Evolutionary conservation across 805 yeast species (phyloP).

Genomic region (Nakazawaea pomicola): DNA sequence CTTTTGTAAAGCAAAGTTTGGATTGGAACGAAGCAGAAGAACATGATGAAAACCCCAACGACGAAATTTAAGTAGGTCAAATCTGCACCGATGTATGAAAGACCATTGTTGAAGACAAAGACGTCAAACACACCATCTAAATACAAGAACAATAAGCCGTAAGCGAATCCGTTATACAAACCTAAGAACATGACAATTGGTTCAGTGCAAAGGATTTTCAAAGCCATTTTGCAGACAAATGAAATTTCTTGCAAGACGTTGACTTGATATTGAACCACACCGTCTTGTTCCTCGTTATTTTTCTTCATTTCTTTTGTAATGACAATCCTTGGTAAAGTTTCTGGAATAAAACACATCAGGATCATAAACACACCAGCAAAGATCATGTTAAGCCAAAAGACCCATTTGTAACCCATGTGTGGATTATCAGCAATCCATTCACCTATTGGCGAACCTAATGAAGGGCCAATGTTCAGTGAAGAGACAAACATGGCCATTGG

Average conservation of each 20-base stretch:
- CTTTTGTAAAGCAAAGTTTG: slow-evolving; percentile 27
- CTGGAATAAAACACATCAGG: slow-evolving; percentile 23
- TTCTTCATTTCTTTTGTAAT: slow-evolving; percentile 24
- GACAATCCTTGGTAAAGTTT: slow-evolving; percentile 31
- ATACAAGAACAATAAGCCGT: slow-evolving; percentile 30
- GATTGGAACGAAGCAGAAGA: slow-evolving; percentile 24
- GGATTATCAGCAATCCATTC: slow-evolving; percentile 28
- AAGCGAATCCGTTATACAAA: slow-evolving; percentile 30
- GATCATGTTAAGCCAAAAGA: slow-evolving; percentile 27
- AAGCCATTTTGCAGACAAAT: slow-evolving; percentile 26
- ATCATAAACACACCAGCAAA: slow-evolving; percentile 23
- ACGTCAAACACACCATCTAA: slow-evolving; percentile 31
- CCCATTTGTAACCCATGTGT: slow-evolving; percentile 27
- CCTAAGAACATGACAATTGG: slow-evolving; percentile 29
- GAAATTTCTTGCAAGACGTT: slow-evolving; percentile 23
- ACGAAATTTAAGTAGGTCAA: slow-evolving; percentile 29
- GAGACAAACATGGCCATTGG: slow-evolving; percentile 31
- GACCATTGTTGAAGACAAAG: slow-evolving; percentile 27
- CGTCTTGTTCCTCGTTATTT: slow-evolving; percentile 17
- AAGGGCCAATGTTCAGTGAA: slow-evolving; percentile 31
- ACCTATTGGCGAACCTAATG: slow-evolving; percentile 31
- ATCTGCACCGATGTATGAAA: slow-evolving; percentile 27
- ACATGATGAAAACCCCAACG: slow-evolving; percentile 26
- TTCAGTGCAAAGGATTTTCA: slow-evolving; percentile 29
- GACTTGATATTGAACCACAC: slow-evolving; percentile 19